phyloP scores from a whole-genome alignment of 768 basidiomycete genomes.

The Hirschioporus abietinus region DNA sequence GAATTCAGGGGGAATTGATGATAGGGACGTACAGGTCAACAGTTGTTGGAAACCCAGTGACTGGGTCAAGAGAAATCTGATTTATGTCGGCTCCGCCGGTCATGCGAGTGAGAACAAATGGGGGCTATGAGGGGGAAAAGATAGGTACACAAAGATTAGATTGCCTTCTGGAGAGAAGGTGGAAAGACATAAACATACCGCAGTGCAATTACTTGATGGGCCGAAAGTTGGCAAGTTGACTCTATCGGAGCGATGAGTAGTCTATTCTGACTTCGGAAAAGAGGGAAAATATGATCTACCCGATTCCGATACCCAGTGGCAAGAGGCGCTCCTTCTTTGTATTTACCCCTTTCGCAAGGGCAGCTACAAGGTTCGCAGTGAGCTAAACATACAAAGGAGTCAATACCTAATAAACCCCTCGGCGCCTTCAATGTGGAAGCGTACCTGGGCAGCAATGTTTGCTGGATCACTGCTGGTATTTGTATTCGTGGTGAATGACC shows the following conservation, averaged over 20 bases:
- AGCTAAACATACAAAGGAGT: slow-evolving; percentile 3
- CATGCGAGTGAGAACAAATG: slow-evolving; percentile 25
- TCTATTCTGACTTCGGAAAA: neutral
- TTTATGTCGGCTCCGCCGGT: slow-evolving; percentile 24
- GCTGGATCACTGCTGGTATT: slow-evolving; percentile 22
- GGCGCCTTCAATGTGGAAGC: neutral
- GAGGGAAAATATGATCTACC: slow-evolving; percentile 13
- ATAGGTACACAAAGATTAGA: neutral
- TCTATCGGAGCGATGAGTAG: slow-evolving; percentile 9
- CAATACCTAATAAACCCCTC: neutral
- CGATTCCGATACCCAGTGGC: slow-evolving; percentile 24
- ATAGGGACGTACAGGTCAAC: slow-evolving; percentile 18
- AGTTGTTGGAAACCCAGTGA: slow-evolving; percentile 22
- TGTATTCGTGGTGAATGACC: slow-evolving; percentile 26
- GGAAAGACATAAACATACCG: slow-evolving; percentile 8
- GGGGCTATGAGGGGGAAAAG: slow-evolving; percentile 16
- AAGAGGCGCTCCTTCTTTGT: slow-evolving; percentile 19
- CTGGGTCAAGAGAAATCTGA: slow-evolving; percentile 19
- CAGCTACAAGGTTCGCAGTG: slow-evolving; percentile 22
- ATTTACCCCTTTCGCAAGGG: slow-evolving; percentile 19
- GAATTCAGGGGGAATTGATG: no score
- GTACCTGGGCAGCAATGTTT: slow-evolving; percentile 21
- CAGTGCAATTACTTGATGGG: slow-evolving; percentile 19
- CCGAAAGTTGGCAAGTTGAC: slow-evolving; percentile 23
- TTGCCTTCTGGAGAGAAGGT: neutral